Base-by-base conservation (phyloP, 441 rosid genomes). In the Theobroma grandiflorum region DNA sequence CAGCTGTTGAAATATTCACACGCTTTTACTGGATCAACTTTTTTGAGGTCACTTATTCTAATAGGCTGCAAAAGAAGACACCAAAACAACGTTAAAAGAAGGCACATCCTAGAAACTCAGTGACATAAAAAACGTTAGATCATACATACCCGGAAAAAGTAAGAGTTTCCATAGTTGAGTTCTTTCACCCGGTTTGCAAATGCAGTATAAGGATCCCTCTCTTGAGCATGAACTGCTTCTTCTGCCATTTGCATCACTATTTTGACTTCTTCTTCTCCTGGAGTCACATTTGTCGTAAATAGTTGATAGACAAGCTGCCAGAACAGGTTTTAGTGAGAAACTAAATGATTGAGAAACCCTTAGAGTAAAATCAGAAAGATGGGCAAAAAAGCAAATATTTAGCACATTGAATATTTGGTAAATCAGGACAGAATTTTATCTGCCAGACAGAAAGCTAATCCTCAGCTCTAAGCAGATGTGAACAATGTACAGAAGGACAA, bases 211-310 rank as follows among this genome's bases (percentile, higher is more conserved):
- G 99, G 98, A 88, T 96, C 99, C 84, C 99, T 94, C 62, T 94
- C 98, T 85, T 94, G 98, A 81, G 99, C 98, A 86, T 82, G 94
- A 43, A 96, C 93, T 10, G 94, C 97, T 90, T 94, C 99, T 89
- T 96, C 97, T 49, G 98, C 94, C 98, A 94, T 94, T 86, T 96
- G 97, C 98, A 93, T 93, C 85, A 96, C 99, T 80, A 94, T 90
- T 84, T 90, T 91, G 77, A 94, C 97, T 87, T 96, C 98, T 89
- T 94, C 99, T 84, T 94, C 98, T 85, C 95, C 93, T 6, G 98
- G 96, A 81, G 86, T 87, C 82, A 96, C 92, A 78, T 86, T 85
- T 80, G 95, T 93, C 33, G 88, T 89, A 84, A 94, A 96, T 65
- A 96, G 90, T 87, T 91, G 95, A 87, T 91, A 94, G 26, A 94